Evolutionary conservation across 345 rosid genomes (phyloP), one percentile per base, ranked within the genome.

Genomic region (Bruguiera sexangula): DNA sequence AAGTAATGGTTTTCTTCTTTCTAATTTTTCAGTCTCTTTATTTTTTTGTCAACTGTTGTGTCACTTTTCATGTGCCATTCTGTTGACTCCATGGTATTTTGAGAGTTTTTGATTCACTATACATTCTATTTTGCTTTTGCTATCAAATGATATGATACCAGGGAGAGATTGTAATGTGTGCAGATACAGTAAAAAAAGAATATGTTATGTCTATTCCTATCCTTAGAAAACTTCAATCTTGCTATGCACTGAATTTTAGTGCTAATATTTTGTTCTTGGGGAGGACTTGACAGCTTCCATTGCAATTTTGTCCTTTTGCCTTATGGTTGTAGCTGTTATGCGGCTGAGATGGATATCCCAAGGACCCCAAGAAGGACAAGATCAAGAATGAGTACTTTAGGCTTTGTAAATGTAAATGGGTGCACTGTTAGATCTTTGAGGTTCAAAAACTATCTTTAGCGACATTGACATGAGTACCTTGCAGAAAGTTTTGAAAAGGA

Each of bases 1-100:
- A 85, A 83, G 98, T 82, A 26, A 63, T n/a, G 31, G n/a, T 55
- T 31, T 67, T 58, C 48, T 29, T 60, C 37, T 51, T 80, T 58
- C 69, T 69, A 8, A 30, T 24, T 50, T 52, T 29, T 8, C 29
- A 19, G 24, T 56, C 32, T 60, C 21, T 29, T 46, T 34, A 72
- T 27, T 48, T n/a, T 56, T 56, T 20, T 37, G 60, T 54, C 37
- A 24, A 46, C 58, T 58, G 34, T 43, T 13, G 18, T 15, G 16
- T 39, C 48, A 43, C 18, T 43, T 43, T 43, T 43, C 50, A 13
- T 43, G 1, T 13, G 50, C 50, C 50, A 13, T 3, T 43, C 18
- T 43, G 32, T 63, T 69, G 43, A 50, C 21, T 52, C 69, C 63
- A 20, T 64, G 56, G 29, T 70, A 60, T 50, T 43, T 13, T 43